phyloP scores from a whole-genome alignment of 129 eudicot species.

The Calendula officinalis region DNA sequence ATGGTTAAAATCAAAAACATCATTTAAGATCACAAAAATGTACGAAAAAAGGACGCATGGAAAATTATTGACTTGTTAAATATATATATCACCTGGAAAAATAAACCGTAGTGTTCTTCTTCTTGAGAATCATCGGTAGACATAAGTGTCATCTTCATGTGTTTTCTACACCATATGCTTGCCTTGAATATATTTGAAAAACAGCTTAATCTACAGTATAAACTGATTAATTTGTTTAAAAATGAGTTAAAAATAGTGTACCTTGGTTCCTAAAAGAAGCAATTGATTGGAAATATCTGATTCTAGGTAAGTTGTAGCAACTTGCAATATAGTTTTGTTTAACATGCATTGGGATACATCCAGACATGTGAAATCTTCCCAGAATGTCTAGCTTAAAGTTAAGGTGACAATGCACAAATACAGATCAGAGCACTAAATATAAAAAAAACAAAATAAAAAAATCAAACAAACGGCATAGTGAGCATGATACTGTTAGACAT shows the following conservation, averaged over 20 bases:
- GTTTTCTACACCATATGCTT: slow-evolving; percentile 78
- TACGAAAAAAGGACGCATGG: slow-evolving; percentile 38
- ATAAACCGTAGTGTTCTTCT: slow-evolving; percentile 63
- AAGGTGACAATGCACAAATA: slow-evolving; percentile 33
- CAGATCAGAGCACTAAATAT: background rate
- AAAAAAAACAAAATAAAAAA: background rate
- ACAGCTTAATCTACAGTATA: slow-evolving; percentile 10
- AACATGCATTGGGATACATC: slow-evolving; percentile 84
- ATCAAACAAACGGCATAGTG: background rate
- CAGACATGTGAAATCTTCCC: slow-evolving; percentile 97
- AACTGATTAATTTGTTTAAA: slow-evolving; percentile 2
- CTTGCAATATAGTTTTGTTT: slow-evolving; percentile 77
- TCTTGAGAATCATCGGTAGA: slow-evolving; percentile 85
- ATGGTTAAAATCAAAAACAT: slow-evolving; percentile 5
- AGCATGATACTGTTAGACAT: slow-evolving; percentile 62
- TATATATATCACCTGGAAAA: slow-evolving; percentile 90
- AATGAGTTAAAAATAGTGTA: slow-evolving; percentile 16
- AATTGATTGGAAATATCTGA: slow-evolving; percentile 49
- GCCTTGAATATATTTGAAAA: slow-evolving; percentile 45
- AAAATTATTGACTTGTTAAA: no score
- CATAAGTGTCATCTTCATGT: slow-evolving; percentile 87
- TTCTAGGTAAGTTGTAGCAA: slow-evolving; percentile 64
- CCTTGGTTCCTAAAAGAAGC: slow-evolving; percentile 68
- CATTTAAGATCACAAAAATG: background rate
- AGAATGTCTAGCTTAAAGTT: slow-evolving; percentile 56